A percentile compares a stretch with the other conserved stretches of the same genome.
phyloP scores from a whole-genome alignment of 768 basidiomycete species.

The Boletus tylopilopsis region DNA sequence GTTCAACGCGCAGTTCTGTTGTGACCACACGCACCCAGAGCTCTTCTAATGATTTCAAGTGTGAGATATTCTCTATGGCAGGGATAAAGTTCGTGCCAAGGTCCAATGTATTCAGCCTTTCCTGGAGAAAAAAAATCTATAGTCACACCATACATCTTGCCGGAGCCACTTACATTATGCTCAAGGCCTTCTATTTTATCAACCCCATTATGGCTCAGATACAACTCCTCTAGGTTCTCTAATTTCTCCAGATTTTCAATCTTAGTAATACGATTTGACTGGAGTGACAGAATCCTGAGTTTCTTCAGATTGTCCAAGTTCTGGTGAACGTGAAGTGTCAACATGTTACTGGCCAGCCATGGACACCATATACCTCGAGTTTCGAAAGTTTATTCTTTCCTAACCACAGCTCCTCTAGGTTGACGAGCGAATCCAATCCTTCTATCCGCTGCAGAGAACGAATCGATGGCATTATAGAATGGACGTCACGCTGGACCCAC shows the following conservation, averaged over 20 bases:
- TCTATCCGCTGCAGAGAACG: slow-evolving; percentile 70
- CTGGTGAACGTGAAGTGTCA: slow-evolving; percentile 34
- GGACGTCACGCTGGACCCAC: slow-evolving; percentile 41
- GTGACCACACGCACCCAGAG: slow-evolving; percentile 68
- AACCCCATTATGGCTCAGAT: slow-evolving; percentile 92
- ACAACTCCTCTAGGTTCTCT: slow-evolving; percentile 78
- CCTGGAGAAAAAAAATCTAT: slow-evolving; percentile 26
- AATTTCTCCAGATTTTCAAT: slow-evolving; percentile 78
- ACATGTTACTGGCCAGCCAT: neutral
- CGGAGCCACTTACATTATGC: slow-evolving; percentile 57
- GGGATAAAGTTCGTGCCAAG: slow-evolving; percentile 81
- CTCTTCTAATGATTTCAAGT: slow-evolving; percentile 77
- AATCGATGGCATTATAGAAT: neutral
- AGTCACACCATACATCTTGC: neutral
- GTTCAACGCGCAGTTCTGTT: too few species aligned
- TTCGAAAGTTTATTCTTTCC: slow-evolving; percentile 96
- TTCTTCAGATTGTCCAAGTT: slow-evolving; percentile 66
- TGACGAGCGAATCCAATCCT: slow-evolving; percentile 72
- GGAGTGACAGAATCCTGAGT: slow-evolving; percentile 83
- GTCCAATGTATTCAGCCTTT: slow-evolving; percentile 81
- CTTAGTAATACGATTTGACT: slow-evolving; percentile 90
- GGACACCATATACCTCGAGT: slow-evolving; percentile 56
- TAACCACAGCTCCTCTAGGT: slow-evolving; percentile 91
- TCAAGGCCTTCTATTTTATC: slow-evolving; percentile 80
- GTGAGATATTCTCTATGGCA: slow-evolving; percentile 76